These are phyloP conservation scores for Alternaria panax DNA, from an alignment of 2,329 filamentous ascomycete genomes.

Conservation along the genomic window DNA sequence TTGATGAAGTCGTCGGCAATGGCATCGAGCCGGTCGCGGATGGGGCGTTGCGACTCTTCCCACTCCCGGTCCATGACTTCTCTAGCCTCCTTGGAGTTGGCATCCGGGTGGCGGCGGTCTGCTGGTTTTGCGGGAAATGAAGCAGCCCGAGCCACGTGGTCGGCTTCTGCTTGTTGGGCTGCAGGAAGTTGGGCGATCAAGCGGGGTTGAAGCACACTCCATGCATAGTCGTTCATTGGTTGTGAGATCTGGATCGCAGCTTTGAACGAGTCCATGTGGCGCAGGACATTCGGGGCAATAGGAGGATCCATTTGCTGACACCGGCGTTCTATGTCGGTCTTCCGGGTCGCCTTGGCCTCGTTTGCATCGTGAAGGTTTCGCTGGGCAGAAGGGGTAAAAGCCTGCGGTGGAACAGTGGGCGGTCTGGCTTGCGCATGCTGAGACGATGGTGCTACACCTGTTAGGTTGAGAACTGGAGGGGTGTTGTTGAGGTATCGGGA, in stretches of 20 bases:
- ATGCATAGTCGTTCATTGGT: constrained; percentile 72
- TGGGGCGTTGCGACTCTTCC: constrained; percentile 72
- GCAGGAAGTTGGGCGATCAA: constrained; percentile 70
- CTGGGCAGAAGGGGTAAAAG: constrained; percentile 47
- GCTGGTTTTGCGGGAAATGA: constrained; percentile 56
- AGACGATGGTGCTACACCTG: constrained; percentile 37
- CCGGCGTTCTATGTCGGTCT: constrained; percentile 74
- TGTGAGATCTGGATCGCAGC: constrained; percentile 74
- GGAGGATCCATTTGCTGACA: constrained; percentile 72
- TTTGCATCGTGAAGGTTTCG: constrained; percentile 69
- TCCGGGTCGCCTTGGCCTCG: constrained; percentile 69
- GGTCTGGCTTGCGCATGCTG: constrained; percentile 42
- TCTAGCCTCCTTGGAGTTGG: constrained; percentile 60
- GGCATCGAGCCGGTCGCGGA: constrained; percentile 69
- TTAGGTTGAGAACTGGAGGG: constrained; percentile 39
- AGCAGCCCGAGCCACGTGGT: constrained; percentile 58
- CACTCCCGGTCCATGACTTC: constrained; percentile 72
- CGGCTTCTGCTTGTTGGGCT: constrained; percentile 65
- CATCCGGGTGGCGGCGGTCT: constrained; percentile 57
- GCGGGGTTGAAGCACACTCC: constrained; percentile 72
- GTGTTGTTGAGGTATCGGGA: constrained; percentile 28
- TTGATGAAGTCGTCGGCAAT: constrained; percentile 76
- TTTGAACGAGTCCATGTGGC: constrained; percentile 76
- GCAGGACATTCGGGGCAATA: constrained; percentile 66
- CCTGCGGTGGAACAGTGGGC: constrained; percentile 44